Conservation (phyloP, 2,329 filamentous ascomycete genomes). For the Cladophialophora yegresii region DNA sequence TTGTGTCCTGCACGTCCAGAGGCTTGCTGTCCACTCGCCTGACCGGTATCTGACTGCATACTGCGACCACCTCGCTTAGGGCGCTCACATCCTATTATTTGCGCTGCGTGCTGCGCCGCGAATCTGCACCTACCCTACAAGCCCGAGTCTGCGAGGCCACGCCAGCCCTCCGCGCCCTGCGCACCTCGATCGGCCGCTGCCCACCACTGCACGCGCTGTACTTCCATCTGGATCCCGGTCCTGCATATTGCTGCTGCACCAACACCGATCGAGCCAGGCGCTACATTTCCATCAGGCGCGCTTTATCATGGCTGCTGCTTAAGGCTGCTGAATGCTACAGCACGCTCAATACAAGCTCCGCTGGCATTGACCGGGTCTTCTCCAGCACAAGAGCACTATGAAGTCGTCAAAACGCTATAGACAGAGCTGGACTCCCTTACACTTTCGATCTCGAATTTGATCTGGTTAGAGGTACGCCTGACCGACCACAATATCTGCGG, state of each 20-base stretch:
- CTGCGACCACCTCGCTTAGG: conserved; percentile 5
- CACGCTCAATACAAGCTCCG: conserved; percentile 11
- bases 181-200: conserved; percentile 16
- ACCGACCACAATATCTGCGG: background rate
- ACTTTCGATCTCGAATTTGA: conserved; percentile 20
- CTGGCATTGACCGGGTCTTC: conserved; percentile 10
- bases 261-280: conserved; percentile 22
- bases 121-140: conserved; percentile 20
- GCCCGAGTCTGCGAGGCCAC: conserved; percentile 24
- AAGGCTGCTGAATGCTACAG: conserved; percentile 17
- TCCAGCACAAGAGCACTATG: conserved; percentile 22
- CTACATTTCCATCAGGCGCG: conserved; percentile 26
- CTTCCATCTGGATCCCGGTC: conserved; percentile 17
- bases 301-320: conserved; percentile 22
- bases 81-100: conserved; percentile 4
- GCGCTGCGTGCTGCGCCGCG: conserved; percentile 10
- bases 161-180: conserved; percentile 13
- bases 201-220: conserved; percentile 20
- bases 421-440: conserved; percentile 35
- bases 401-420: conserved; percentile 29
- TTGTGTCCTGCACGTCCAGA: background rate
- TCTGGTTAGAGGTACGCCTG: background rate
- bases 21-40: conserved; percentile 12
- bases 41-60: conserved; percentile 19
- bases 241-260: conserved; percentile 28